A percentile compares a stretch with the other conserved stretches of the same genome.
Evolutionary conservation across 345 rosid genomes (phyloP).

Genomic region (Salix purpurea): DNA sequence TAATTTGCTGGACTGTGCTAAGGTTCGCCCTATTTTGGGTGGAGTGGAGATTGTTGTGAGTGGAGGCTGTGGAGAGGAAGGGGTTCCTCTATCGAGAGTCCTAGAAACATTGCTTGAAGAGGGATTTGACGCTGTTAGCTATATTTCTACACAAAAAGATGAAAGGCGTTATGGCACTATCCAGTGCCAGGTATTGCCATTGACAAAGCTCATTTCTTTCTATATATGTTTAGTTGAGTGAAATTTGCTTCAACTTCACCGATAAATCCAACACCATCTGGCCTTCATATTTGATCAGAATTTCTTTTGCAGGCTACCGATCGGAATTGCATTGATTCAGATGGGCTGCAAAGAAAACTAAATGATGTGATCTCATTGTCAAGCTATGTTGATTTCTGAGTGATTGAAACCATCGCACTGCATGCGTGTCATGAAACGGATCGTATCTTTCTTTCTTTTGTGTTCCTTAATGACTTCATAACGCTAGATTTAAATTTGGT

Average conservation of each 20-base stretch:
- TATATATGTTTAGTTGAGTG: not conserved
- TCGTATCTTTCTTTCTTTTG: not conserved
- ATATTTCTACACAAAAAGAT: conserved; percentile 18
- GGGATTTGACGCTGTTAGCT: conserved; percentile 30
- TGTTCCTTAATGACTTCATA: not conserved
- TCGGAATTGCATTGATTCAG: conserved; percentile 4
- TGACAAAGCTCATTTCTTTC: not conserved
- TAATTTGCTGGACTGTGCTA: conserved; percentile 8
- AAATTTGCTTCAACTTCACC: not conserved
- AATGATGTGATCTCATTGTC: conserved; percentile 6
- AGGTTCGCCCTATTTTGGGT: conserved; percentile 32
- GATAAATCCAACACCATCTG: not conserved
- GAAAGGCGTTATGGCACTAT: conserved; percentile 15
- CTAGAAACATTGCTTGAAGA: conserved; percentile 23
- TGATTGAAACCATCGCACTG: not conserved
- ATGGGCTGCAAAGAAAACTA: conserved; percentile 22
- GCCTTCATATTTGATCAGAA: not conserved
- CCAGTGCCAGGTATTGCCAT: conserved; percentile 31
- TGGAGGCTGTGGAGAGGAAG: conserved; percentile 23
- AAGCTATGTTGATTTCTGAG: not conserved
- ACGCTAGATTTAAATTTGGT: not conserved
- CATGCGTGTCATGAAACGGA: not conserved
- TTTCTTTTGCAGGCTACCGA: conserved; percentile 17
- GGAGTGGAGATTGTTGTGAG: conserved; percentile 54
- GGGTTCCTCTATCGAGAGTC: conserved; percentile 24